Conservation (phyloP, 371 early-diverging fungal species). For the Rhizopus delemar region DNA sequence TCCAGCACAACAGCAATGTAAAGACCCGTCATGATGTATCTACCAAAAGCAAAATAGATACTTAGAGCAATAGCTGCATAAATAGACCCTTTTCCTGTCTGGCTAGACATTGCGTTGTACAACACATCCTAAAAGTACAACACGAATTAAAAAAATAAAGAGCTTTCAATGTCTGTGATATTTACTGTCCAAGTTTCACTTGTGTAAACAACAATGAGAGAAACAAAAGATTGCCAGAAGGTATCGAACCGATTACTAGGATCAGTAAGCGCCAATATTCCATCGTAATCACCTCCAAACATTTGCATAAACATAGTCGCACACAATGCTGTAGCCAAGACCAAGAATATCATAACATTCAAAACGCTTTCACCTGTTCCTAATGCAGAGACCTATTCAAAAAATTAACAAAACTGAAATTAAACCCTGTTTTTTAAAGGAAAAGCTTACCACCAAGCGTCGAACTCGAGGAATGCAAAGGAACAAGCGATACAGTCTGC, state of each 20-base stretch:
- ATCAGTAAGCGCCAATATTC: slow-evolving; percentile 22
- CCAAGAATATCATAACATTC: slow-evolving; percentile 44
- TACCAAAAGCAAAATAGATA: slow-evolving; percentile 56
- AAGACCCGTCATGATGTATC: slow-evolving; percentile 63
- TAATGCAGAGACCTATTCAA: slow-evolving; percentile 38
- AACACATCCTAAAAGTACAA: slow-evolving; percentile 36
- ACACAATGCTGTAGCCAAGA: slow-evolving; percentile 43
- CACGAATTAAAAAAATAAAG: background rate
- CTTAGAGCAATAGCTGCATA: slow-evolving; percentile 53
- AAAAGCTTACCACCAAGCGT: slow-evolving; percentile 44
- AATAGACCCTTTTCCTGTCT: slow-evolving; percentile 41
- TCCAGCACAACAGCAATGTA: slow-evolving; percentile 69
- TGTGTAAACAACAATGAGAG: slow-evolving; percentile 58
- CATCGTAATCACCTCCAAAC: slow-evolving; percentile 48
- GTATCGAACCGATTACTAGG: slow-evolving; percentile 43
- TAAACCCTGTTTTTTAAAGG: slow-evolving; percentile 1
- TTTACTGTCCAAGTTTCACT: slow-evolving; percentile 63
- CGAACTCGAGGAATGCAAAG: slow-evolving; percentile 58
- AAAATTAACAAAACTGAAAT: background rate
- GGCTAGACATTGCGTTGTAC: slow-evolving; percentile 57
- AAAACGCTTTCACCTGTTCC: slow-evolving; percentile 53
- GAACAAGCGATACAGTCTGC: slow-evolving; percentile 55
- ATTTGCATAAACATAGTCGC: slow-evolving; percentile 51
- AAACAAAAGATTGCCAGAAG: slow-evolving; percentile 49
- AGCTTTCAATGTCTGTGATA: background rate